phyloP scores from a whole-genome alignment of 371 early-diverging fungal species.

The Gilbertella persicaria region DNA sequence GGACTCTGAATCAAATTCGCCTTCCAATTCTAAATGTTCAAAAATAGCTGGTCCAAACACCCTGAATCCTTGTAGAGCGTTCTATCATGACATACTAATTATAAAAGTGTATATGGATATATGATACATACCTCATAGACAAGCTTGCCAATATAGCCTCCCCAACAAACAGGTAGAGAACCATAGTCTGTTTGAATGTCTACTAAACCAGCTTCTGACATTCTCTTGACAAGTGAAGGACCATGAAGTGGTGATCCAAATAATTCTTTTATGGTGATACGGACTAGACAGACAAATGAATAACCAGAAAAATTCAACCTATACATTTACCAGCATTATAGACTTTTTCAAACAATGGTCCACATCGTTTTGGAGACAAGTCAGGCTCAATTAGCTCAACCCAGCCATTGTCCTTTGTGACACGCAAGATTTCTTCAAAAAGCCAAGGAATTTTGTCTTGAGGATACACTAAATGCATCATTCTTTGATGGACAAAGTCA shows the following conservation, averaged over 20 bases:
- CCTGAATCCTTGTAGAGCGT: conserved; percentile 13
- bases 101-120: neutral
- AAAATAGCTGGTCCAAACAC: conserved; percentile 25
- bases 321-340: conserved; percentile 11
- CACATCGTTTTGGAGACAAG: conserved; percentile 13
- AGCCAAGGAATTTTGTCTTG: conserved; percentile 24
- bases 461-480: conserved; percentile 27
- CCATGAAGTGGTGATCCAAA: conserved; percentile 25
- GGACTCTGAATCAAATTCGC: conserved; percentile 17
- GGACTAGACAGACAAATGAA: too few species aligned
- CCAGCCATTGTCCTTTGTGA: conserved; percentile 40
- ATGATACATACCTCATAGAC: conserved; percentile 36
- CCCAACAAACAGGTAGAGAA: conserved; percentile 47
- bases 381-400: conserved; percentile 37
- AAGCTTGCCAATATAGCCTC: conserved; percentile 43
- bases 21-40: conserved; percentile 19
- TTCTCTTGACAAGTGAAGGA: conserved; percentile 10
- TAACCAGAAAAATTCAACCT: too few species aligned
- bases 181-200: conserved; percentile 36
- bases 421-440: conserved; percentile 25
- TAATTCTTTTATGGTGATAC: neutral
- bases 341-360: conserved; percentile 17
- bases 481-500: conserved; percentile 40
- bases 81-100: conserved; percentile 7
- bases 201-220: conserved; percentile 25